phyloP scores from a whole-genome alignment of 192 early-diverging fungal species.

The Obelidium mucronatum region DNA sequence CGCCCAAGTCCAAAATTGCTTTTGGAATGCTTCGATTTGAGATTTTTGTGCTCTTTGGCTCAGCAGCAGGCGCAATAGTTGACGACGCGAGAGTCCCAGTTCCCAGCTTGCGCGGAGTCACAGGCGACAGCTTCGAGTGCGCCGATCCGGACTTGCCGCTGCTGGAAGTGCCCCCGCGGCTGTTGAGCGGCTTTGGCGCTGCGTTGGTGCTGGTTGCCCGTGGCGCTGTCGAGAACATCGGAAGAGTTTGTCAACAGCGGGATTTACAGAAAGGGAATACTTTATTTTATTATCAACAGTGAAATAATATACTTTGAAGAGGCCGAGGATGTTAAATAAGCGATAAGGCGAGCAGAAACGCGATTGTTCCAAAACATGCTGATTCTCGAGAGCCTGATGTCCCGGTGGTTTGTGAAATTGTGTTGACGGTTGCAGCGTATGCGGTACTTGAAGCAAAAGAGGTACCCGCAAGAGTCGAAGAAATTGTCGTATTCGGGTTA shows the following conservation, averaged over 20 bases:
- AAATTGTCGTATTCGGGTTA: neutral
- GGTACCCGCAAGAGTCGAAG: neutral
- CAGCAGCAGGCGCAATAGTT: constrained; percentile 26
- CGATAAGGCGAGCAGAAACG: no score
- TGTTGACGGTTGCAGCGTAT: neutral
- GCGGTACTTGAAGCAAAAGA: neutral
- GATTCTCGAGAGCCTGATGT: no score
- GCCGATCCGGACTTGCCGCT: neutral
- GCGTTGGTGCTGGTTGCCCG: constrained; percentile 4
- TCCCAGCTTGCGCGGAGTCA: neutral
- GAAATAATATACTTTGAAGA: no score
- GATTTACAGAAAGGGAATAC: neutral
- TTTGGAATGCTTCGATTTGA: constrained; percentile 21
- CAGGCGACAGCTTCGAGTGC: neutral
- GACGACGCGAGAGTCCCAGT: neutral
- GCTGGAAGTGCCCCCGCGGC: neutral
- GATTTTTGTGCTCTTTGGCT: constrained; percentile 21
- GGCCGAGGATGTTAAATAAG: no score
- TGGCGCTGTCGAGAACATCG: constrained; percentile 33
- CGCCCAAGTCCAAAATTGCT: constrained; percentile 28
- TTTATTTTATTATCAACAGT: neutral
- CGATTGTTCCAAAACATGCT: no score
- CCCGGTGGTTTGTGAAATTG: neutral
- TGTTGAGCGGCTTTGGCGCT: neutral
- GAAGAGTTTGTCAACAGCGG: neutral